Percentiles rank a stretch among this genome's conserved stretches.
Conservation (phyloP, 225 moss, liverwort and hornwort species). For the Lunularia cruciata region DNA sequence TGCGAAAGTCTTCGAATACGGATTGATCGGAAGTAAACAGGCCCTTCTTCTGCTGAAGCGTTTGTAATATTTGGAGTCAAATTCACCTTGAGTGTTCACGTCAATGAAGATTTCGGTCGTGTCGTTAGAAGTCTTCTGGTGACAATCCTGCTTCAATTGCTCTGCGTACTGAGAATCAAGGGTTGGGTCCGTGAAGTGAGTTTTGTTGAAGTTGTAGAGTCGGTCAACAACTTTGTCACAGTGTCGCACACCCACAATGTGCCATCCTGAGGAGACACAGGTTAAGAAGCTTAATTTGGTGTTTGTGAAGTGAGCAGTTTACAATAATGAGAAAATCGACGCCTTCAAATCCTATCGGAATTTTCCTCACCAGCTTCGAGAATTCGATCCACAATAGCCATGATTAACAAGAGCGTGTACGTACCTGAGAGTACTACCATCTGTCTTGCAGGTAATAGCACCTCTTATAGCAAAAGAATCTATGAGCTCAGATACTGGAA, state of each 20-base stretch:
- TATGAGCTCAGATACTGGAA: not conserved
- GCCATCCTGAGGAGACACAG: too few relatives aligned
- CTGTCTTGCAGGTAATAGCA: not conserved
- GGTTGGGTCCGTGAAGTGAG: not conserved
- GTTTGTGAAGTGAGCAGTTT: too few relatives aligned
- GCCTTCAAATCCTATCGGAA: too few relatives aligned
- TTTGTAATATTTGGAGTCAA: not conserved
- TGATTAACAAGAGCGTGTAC: too few relatives aligned
- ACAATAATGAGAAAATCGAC: too few relatives aligned
- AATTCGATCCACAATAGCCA: too few relatives aligned
- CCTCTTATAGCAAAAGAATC: not conserved
- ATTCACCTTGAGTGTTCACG: not conserved
- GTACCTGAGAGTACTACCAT: not conserved
- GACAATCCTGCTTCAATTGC: not conserved
- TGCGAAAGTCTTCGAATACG: not conserved
- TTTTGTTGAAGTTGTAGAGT: not conserved
- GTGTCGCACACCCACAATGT: not conserved
- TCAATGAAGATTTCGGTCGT: not conserved
- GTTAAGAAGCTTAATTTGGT: too few relatives aligned
- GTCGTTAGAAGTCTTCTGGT: not conserved
- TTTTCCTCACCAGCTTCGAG: too few relatives aligned
- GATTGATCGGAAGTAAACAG: constrained; percentile 1
- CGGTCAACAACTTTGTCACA: not conserved
- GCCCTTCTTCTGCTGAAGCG: not conserved
- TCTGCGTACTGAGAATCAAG: not conserved